Conservation (phyloP, 805 yeast genomes). For the Starmerella khaoyaiensis region DNA sequence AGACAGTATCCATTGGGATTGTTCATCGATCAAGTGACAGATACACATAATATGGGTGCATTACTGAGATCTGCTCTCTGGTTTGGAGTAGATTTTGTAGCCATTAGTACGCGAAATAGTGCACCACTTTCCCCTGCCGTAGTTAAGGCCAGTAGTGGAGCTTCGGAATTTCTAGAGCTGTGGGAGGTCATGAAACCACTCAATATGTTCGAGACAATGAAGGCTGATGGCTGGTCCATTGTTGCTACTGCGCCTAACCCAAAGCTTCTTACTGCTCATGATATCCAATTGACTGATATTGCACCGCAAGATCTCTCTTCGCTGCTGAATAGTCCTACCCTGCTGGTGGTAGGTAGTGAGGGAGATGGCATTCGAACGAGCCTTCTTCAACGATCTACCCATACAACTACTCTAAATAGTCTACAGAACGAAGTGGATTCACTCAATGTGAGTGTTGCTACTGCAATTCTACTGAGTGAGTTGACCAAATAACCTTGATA, state of each 20-base stretch:
- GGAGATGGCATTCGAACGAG: constrained; percentile 69
- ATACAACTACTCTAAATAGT: constrained; percentile 19
- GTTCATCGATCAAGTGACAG: constrained; percentile 66
- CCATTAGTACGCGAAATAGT: constrained; percentile 54
- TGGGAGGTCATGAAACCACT: constrained; percentile 47
- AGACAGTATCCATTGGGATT: constrained; percentile 44
- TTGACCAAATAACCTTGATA: background rate
- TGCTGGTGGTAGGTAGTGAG: constrained; percentile 75
- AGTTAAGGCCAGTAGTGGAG: constrained; percentile 72
- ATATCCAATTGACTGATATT: constrained; percentile 27
- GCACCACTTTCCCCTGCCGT: constrained; percentile 69
- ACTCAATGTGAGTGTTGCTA: constrained; percentile 80
- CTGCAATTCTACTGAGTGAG: constrained; percentile 45
- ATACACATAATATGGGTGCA: constrained; percentile 82
- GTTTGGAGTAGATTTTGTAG: constrained; percentile 70
- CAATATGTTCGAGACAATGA: constrained; percentile 44
- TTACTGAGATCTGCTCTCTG: constrained; percentile 66
- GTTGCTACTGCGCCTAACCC: constrained; percentile 42
- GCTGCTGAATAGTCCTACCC: constrained; percentile 41
- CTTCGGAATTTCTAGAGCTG: constrained; percentile 59
- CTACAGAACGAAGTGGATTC: constrained; percentile 45
- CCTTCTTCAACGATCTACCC: constrained; percentile 34
- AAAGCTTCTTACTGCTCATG: constrained; percentile 26
- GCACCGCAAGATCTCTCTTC: constrained; percentile 30
- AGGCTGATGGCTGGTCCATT: constrained; percentile 54